Evolutionary conservation across 2,329 filamentous ascomycete genomes (phyloP), one percentile per base, ranked within the genome.

Genomic region (Tolypocladium ovalisporum): DNA sequence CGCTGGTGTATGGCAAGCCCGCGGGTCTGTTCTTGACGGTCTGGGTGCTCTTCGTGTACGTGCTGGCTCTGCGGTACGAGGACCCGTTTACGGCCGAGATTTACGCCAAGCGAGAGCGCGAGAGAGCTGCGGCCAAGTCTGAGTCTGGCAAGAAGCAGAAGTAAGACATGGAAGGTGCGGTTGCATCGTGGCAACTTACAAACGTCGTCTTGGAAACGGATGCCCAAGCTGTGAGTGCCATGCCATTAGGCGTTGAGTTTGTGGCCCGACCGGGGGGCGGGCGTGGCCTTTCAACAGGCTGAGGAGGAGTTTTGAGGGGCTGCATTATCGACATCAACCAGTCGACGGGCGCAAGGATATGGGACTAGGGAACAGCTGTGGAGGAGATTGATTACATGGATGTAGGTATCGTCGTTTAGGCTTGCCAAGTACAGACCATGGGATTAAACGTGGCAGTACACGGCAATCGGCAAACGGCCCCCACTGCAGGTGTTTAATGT

Each of bases 1-100:
- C 93, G 6, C 75, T 99, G 58, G 84, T 90, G 70, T 90, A 86
- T 67, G 91, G 89, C 57, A 94, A 91, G 75, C 91, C 91, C 0
- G 94, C 93, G 1, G 94, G 94, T 1, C 64, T 97, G 40, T 67
- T 93, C 54, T 71, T 97, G 65, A 91, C 90, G 0, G 77, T 72
- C 19, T 80, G 89, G 75, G 92, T 97, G 17, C 82, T 88, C 64
- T 67, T 87, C 32, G 83, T 90, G 57, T 97, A 97, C 73, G 77
- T 85, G 68, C 74, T 96, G 61, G 93, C 93, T 13, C 79, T 96
- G 68, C 78, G 79, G 66, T 96, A 85, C 75, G 93, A 97, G 78
- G 93, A 97, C 73, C 93, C 93, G 5, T 99, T 97, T 75, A 99
- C 94, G 8, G 84, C 85, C 3, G 89, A 82, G 63, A 99, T 99